Evolutionary conservation across 2,329 filamentous ascomycete genomes (phyloP).

Genomic region (Penicillium sp.): DNA sequence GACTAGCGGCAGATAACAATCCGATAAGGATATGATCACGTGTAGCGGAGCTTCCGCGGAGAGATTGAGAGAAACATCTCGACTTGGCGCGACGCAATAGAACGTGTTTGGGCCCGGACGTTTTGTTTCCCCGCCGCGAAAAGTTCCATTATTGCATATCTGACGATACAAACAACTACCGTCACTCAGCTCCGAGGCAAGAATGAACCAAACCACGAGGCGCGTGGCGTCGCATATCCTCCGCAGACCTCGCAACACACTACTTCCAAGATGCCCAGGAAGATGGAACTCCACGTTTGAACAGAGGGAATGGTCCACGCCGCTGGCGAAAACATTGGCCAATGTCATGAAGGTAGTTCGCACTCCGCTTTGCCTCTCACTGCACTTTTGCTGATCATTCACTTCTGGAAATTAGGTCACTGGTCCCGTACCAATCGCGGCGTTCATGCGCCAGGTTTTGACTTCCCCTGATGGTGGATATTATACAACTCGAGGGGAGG

Average conservation of each 20-base stretch:
- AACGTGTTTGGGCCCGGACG: neutral
- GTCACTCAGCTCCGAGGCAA: neutral
- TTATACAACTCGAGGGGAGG: conserved; percentile 74
- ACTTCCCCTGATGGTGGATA: conserved; percentile 89
- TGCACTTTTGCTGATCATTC: conserved; percentile 4
- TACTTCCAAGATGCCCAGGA: conserved; percentile 16
- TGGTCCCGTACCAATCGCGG: conserved; percentile 85
- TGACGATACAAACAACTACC: neutral
- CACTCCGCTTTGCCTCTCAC: neutral
- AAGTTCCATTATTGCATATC: accelerated
- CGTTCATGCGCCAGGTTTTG: conserved; percentile 98
- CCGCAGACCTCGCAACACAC: conserved; percentile 21
- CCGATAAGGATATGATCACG: conserved; percentile 27
- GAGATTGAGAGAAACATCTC: conserved; percentile 20
- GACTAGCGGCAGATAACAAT: neutral
- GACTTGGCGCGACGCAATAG: neutral
- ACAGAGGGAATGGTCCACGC: conserved; percentile 79
- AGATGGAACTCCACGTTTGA: conserved; percentile 39
- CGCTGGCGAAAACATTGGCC: conserved; percentile 80
- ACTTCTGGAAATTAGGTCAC: conserved; percentile 62
- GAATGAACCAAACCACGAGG: conserved; percentile 33
- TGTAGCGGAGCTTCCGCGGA: conserved; percentile 30
- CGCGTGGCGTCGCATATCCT: conserved; percentile 30
- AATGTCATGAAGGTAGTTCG: conserved; percentile 75
- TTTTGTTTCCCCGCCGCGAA: neutral